phyloP scores from a whole-genome alignment of 2,329 filamentous ascomycete genomes.

The Aspergillus pseudoviridinutans region DNA sequence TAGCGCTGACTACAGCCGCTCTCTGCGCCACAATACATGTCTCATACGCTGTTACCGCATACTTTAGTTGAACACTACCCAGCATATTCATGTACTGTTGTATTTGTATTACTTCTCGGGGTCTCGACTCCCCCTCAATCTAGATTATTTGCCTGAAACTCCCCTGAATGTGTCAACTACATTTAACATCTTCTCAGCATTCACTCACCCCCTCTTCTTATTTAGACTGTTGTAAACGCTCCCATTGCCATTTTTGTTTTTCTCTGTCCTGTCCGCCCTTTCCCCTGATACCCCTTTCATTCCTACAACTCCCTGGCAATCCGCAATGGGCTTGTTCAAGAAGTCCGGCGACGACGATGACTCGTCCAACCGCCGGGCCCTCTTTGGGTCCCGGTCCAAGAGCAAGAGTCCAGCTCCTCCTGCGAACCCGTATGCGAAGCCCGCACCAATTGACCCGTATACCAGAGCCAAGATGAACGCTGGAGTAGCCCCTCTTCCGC shows the following conservation, averaged over 20 bases:
- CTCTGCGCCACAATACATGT: slow-evolving; percentile 7
- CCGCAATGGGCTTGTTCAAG: slow-evolving; percentile 4
- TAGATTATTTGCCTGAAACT: slow-evolving; percentile 18
- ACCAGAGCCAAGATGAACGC: slow-evolving; percentile 46
- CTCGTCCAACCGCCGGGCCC: slow-evolving; percentile 50
- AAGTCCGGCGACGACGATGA: slow-evolving; percentile 49
- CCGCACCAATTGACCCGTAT: slow-evolving; percentile 52
- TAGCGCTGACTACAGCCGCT: slow-evolving; percentile 15
- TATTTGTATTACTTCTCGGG: slow-evolving; percentile 10
- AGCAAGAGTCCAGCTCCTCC: slow-evolving; percentile 50
- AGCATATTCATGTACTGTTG: not conserved
- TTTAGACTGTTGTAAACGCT: not conserved
- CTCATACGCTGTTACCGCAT: not conserved
- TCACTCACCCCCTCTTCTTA: not conserved
- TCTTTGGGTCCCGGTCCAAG: slow-evolving; percentile 56
- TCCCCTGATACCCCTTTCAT: not conserved
- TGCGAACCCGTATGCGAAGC: slow-evolving; percentile 55
- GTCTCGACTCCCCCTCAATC: slow-evolving; percentile 12
- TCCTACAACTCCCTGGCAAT: not conserved
- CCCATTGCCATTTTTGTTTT: not conserved
- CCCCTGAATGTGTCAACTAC: slow-evolving; percentile 23
- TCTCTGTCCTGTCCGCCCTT: not conserved
- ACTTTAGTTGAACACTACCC: not conserved
- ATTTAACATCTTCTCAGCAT: not conserved
- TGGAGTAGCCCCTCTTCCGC: slow-evolving; percentile 36